Evolutionary conservation across 257 asterid species (phyloP), one percentile per base, ranked within the genome.

Genomic region (Solanum peruvianum): DNA sequence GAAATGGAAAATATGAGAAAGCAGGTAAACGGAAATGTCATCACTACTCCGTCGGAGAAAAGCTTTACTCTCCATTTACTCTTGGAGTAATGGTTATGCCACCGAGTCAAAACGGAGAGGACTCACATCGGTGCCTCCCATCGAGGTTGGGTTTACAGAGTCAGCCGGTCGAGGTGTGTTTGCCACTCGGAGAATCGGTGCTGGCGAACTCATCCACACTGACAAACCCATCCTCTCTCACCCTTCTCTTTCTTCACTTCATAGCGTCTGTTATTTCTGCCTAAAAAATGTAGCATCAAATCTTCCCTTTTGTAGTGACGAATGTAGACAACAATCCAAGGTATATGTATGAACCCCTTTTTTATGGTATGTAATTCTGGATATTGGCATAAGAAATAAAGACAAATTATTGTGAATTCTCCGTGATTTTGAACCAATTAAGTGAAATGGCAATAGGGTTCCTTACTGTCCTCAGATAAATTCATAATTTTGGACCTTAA

Each of bases 121-220:
- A 66, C 41, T 52, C 88, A 14, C 82, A 21, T 75, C 82, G 56
- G 89, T 96, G 45, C 98, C 99, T 60, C 98, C 95, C 31, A 86
- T 95, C 56, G 88, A 82, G 35, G 93, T 95, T 29, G 91, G 90
- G 31, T 88, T 88, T 86, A 93, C 94, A 15, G 92, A 91, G 56
- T 78, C 90, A 31, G 91, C 92, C 3, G 99, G 99, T 31, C 92
- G 99, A 85, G 94, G 95, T 31, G 92, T 91, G 37, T 93, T 96
- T 85, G 98, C 98, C n/a, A 88, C 92, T 27, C 92, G 94, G 86
- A 87, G 86, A 84, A 90, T 96, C 88, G 92, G 83, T 41, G 86
- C 92, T 77, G 99, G 98, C 77, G 96, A 95, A 49, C 91, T 94
- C 89, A 94, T 96, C 89, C 98, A 95, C 91, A 88, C 93, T 4